Evolutionary conservation across 805 yeast species (phyloP), one percentile per base, ranked within the genome.

Genomic region (Wickerhamiella shivajii): DNA sequence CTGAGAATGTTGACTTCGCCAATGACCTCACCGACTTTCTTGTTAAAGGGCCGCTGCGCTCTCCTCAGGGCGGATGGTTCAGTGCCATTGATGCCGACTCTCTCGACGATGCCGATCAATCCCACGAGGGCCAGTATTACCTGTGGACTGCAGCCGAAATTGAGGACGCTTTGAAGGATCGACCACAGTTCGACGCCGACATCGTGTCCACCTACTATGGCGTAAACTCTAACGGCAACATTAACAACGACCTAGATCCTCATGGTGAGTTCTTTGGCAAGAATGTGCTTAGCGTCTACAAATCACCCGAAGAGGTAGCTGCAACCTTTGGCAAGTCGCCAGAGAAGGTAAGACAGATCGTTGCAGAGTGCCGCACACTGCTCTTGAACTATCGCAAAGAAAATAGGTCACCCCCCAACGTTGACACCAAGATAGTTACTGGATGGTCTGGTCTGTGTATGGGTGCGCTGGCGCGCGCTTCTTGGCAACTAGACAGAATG

Each of bases 401-500:
- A 8, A 38, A 43, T 18, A 37, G 47, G 7, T 31, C 50, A 13
- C 42, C 50, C 5, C 54, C 57, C 2, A 42, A 45, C n/a, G 49
- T 64, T 4, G 55, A 51, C 7, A 40, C 39, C n/a, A 54, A 56
- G 42, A 41, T 53, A 14, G 48, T 56, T 12, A 47, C 56, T 9
- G 39, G 52, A 11, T 56, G 60, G 60, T 56, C 56, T 34, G 61
- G 59, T 2, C 44, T 49, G 5, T 57, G 59, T 4, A 49, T 59
- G 14, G 52, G 60, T 3, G 56, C 57, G 2, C 42, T 59, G 10
- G 54, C 60, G 7, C 38, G 54, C 7, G 56, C 61, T 2, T 43
- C 44, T 2, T 32, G 39, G 3, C 43, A 44, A 5, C 38, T 49
- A 6, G 31, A 25, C 15, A 36, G 40, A 13, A 23, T 27, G 3